Conservation (phyloP, 139 green algal genomes). For the Chlamydomonas schloesseri region DNA sequence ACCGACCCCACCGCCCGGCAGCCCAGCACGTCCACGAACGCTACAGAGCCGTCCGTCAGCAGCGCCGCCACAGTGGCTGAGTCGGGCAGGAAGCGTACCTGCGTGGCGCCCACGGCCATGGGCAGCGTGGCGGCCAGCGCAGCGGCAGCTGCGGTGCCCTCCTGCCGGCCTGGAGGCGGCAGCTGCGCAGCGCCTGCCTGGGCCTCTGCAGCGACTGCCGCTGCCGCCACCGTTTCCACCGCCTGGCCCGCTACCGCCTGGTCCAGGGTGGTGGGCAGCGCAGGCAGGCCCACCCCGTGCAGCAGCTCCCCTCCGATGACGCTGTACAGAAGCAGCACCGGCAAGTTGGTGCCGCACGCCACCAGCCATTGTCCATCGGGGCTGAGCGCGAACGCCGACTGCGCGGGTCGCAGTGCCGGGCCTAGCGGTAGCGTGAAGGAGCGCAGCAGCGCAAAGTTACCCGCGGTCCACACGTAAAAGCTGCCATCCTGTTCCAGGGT, state of each 20-base stretch:
- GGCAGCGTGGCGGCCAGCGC: constrained; percentile 14
- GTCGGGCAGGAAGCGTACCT: constrained; percentile 54
- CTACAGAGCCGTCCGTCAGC: constrained; percentile 51
- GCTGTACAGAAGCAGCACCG: constrained; percentile 53
- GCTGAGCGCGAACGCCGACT: constrained; percentile 45
- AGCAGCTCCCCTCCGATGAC: constrained; percentile 34
- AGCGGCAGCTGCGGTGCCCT: not conserved
- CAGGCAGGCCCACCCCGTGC: constrained; percentile 37
- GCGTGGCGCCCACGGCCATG: constrained; percentile 14
- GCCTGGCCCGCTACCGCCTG: not conserved
- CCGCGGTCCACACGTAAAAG: constrained; percentile 52
- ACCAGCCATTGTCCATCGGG: constrained; percentile 50
- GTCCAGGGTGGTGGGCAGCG: not conserved
- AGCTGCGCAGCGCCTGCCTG: not conserved
- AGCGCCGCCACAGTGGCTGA: constrained; percentile 50
- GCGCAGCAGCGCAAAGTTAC: constrained; percentile 31
- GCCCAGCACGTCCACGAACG: constrained; percentile 50
- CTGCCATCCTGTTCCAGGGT: constrained; percentile 50
- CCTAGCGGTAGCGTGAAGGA: constrained; percentile 47
- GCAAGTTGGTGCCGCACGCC: constrained; percentile 20
- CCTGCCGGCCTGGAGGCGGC: not conserved
- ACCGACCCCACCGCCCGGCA: constrained; percentile 17
- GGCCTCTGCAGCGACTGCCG: not conserved
- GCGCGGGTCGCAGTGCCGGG: constrained; percentile 22
- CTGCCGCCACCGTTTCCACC: not conserved